phyloP scores from a whole-genome alignment of 768 basidiomycete species.

The Butyriboletus loyo region DNA sequence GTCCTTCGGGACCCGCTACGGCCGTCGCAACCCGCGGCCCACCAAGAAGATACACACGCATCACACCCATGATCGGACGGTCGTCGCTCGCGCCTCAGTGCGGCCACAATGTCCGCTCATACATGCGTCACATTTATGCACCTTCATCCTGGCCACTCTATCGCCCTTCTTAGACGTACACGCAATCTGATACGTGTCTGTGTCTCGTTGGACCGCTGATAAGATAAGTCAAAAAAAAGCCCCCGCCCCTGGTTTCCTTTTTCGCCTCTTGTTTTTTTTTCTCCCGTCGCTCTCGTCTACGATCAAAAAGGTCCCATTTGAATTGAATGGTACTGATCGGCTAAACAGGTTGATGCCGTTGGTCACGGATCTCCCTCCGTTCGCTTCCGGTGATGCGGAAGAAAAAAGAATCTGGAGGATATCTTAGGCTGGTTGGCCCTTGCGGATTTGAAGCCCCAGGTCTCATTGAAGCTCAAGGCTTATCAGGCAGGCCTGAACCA shows the following conservation, averaged over 20 bases:
- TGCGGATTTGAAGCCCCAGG: constrained; percentile 17
- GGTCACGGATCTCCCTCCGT: constrained; percentile 8
- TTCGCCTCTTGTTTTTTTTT: constrained; percentile 10
- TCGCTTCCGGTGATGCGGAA: constrained; percentile 24
- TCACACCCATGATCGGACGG: constrained; percentile 1
- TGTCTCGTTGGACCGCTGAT: constrained; percentile 21
- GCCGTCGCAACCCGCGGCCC: constrained; percentile 19
- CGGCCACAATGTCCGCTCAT: constrained; percentile 9
- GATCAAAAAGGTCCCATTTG: neutral
- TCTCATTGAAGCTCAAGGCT: neutral
- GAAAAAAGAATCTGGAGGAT: no score
- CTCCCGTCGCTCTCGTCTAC: constrained; percentile 13
- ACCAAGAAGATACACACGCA: constrained; percentile 5
- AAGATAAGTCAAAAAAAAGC: constrained; percentile 28
- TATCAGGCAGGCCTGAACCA: constrained; percentile 16
- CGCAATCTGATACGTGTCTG: constrained; percentile 24
- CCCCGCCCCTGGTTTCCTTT: constrained; percentile 13
- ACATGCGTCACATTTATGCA: constrained; percentile 5
- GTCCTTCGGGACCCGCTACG: constrained; percentile 17
- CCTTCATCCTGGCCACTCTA: constrained; percentile 14
- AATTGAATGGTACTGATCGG: constrained; percentile 14
- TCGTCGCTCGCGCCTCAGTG: constrained; percentile 8
- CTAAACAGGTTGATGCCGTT: neutral
- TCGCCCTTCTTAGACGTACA: constrained; percentile 10
- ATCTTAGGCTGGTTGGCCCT: no score